Conservation (phyloP, 805 yeast species). For the Kodamaea nitidulidarum region DNA sequence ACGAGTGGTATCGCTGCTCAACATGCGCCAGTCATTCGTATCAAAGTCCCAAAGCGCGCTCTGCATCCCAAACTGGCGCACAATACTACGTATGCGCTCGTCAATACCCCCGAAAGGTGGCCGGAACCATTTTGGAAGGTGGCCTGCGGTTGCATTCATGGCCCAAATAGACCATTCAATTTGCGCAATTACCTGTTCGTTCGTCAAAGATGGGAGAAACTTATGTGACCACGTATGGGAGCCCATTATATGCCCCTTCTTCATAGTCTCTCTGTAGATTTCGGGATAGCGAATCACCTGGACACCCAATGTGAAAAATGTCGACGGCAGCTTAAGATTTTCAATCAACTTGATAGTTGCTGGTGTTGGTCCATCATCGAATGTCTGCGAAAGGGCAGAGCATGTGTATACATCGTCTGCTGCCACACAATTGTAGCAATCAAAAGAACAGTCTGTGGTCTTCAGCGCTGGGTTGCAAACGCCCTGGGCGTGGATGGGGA, state of each 20-base stretch:
- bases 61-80: constrained; percentile 81
- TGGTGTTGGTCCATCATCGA: constrained; percentile 92
- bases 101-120: constrained; percentile 97
- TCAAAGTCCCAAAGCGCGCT: constrained; percentile 90
- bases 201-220: constrained; percentile 70
- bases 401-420: constrained; percentile 77
- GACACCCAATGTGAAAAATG: constrained; percentile 83
- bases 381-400: constrained; percentile 73
- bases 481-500: constrained; percentile 51
- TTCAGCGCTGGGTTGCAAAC: constrained; percentile 46
- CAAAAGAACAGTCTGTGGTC: constrained; percentile 62
- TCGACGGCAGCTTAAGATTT: constrained; percentile 51
- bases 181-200: constrained; percentile 83
- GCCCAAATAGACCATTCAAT: constrained; percentile 97
- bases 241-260: constrained; percentile 73
- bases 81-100: constrained; percentile 74
- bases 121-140: constrained; percentile 87
- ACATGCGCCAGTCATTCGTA: constrained; percentile 84
- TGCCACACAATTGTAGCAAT: constrained; percentile 74
- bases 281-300: constrained; percentile 77
- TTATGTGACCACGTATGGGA: constrained; percentile 93
- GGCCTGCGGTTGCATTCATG: constrained; percentile 88
- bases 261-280: constrained; percentile 52
- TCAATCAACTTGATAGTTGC: constrained; percentile 59
- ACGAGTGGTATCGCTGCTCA: constrained; percentile 12